phyloP scores from a whole-genome alignment of 2,329 filamentous ascomycete species.

The Aspergillus phoenicis region DNA sequence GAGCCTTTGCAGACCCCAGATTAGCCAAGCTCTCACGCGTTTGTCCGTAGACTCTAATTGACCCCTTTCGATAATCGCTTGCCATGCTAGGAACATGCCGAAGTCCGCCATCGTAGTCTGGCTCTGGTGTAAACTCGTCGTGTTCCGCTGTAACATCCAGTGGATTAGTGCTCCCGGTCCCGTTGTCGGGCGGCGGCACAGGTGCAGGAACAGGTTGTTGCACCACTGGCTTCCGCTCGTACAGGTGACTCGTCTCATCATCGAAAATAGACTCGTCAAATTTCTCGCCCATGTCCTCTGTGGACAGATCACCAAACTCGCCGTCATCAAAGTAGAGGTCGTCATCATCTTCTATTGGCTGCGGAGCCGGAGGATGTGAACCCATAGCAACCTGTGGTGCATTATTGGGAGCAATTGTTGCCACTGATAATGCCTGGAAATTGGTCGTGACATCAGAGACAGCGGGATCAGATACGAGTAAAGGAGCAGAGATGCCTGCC shows the following conservation, averaged over 20 bases:
- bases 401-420: not conserved
- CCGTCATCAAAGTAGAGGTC: conserved; percentile 54
- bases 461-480: not conserved
- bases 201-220: conserved; percentile 17
- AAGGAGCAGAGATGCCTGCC: not conserved
- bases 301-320: conserved; percentile 45
- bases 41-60: conserved; percentile 26
- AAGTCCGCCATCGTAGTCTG: conserved; percentile 23
- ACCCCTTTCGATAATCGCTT: conserved; percentile 33
- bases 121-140: conserved; percentile 14
- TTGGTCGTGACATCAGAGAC: not conserved
- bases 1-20: conserved; percentile 38
- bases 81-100: conserved; percentile 41
- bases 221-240: conserved; percentile 39
- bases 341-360: conserved; percentile 30
- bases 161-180: conserved; percentile 3
- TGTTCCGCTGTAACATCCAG: conserved; percentile 17
- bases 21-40: conserved; percentile 31
- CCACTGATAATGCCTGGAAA: not conserved
- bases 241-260: conserved; percentile 49
- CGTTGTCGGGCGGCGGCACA: conserved; percentile 5
- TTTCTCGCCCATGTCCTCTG: conserved; percentile 32
- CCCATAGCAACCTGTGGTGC: not conserved
- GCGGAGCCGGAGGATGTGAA: conserved; percentile 3
- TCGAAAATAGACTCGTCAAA: conserved; percentile 55